Evolutionary conservation across 139 green algal species (phyloP), one percentile per base, ranked within the genome.

Genomic region (Picochlorum sp.): DNA sequence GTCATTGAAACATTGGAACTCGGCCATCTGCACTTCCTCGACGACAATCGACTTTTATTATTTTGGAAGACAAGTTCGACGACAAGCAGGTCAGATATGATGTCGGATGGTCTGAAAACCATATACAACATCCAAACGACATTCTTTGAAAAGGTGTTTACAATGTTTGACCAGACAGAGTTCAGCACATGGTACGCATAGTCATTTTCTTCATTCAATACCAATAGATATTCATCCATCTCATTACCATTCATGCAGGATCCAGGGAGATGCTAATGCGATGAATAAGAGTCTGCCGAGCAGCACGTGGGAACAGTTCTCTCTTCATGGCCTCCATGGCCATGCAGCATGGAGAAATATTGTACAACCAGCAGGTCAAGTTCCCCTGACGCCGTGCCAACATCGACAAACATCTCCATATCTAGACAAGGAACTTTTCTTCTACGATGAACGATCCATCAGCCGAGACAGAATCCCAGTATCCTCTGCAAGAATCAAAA

Each of bases 401-500:
- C 28, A 37, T 13, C 45, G 34, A 30, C 70, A 77, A 65, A 28
- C 34, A 58, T 64, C 24, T 24, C 70, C 70, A 14, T 77, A 77
- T 49, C 23, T 77, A 6, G 70, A 71, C 44, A 50, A 16, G 8
- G 28, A 56, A 16, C 28, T 71, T 2, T 71, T 57, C 23, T 56
- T 58, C 13, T 71, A 38, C 15, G 52, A 65, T 51, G 65, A 71
- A 0, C 44, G 54, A 41, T 20, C 9, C 16, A 31, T 67, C 9
- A 15, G 11, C 49, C 30, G 37, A n/a, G 21, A 23, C 26, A 11
- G 26, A 16, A 14, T 66, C 5, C 41, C 11, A 41, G 10, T 4
- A 23, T 58, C 16, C n/a, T n/a, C 41, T 41, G 5, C 5, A 3
- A 26, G 21, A 10, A 38, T 20, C 37, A 51, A 65, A 41, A n/a